Evolutionary conservation across 2,329 filamentous ascomycete species (phyloP).

Genomic region (Colletotrichum truncatum): DNA sequence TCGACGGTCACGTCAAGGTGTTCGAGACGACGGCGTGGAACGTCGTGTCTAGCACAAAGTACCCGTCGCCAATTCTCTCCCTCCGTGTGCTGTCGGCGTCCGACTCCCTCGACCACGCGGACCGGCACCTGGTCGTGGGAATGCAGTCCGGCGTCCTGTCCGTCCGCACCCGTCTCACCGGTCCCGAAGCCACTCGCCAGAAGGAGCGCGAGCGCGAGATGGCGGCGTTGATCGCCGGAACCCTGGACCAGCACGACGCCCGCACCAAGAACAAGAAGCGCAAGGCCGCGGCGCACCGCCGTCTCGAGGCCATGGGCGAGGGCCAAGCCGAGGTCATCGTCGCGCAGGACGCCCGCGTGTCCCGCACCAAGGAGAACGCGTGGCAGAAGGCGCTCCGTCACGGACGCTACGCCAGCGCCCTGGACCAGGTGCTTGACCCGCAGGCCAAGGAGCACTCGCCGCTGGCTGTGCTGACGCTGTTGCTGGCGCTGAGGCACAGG

Average conservation of each 20-base stretch:
- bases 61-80: constrained; percentile 88
- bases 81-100: constrained; percentile 73
- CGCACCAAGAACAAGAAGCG: constrained; percentile 76
- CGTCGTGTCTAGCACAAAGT: constrained; percentile 93
- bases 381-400: constrained; percentile 88
- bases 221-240: constrained; percentile 81
- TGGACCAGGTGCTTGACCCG: constrained; percentile 79
- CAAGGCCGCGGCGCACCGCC: constrained; percentile 51
- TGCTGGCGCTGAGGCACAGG: constrained; percentile 87
- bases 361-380: constrained; percentile 67
- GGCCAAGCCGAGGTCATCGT: constrained; percentile 85
- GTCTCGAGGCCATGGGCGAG: constrained; percentile 85
- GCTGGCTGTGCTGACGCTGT: constrained; percentile 75
- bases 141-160: constrained; percentile 95
- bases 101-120: constrained; percentile 48
- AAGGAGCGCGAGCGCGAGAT: constrained; percentile 85
- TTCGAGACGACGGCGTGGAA: constrained; percentile 97
- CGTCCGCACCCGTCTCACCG: constrained; percentile 87
- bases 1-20: constrained; percentile 97
- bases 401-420: constrained; percentile 78
- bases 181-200: constrained; percentile 80
- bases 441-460: constrained; percentile 55
- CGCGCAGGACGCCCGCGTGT: constrained; percentile 73
- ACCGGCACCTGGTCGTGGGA: constrained; percentile 93
- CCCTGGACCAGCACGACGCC: constrained; percentile 80